Evolutionary conservation across 345 rosid genomes (phyloP).

Genomic region (Atalantia buxifolia): DNA sequence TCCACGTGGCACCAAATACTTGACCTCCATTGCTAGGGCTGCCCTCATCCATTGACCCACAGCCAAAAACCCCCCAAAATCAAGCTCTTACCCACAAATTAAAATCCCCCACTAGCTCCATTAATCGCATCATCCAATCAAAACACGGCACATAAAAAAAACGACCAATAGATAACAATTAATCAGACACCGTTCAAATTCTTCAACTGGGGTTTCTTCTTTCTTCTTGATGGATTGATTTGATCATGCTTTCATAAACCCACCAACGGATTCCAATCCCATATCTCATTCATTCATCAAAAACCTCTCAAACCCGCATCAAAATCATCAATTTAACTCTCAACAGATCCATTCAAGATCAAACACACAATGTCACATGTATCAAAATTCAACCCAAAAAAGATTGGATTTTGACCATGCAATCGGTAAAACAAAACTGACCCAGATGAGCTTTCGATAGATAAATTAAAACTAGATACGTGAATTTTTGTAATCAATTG

Average conservation of each 20-base stretch:
- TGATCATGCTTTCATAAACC: conserved; percentile 18
- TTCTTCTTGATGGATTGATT: conserved; percentile 2
- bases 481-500: background rate
- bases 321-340: conserved; percentile 36
- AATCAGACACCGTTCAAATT: conserved; percentile 27
- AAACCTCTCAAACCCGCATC: conserved; percentile 28
- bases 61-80: conserved; percentile 27
- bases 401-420: conserved; percentile 4
- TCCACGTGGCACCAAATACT: conserved; percentile 34
- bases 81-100: conserved; percentile 30
- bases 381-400: background rate
- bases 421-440: background rate
- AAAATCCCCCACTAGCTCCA: conserved; percentile 37
- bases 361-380: conserved; percentile 16
- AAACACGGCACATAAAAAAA: background rate
- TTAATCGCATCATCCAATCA: conserved; percentile 9
- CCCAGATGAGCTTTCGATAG: background rate
- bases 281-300: conserved; percentile 42
- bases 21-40: conserved; percentile 40
- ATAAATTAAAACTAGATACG: background rate
- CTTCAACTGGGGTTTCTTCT: conserved; percentile 19
- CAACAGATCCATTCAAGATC: conserved; percentile 37
- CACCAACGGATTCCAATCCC: conserved; percentile 80
- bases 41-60: conserved; percentile 59
- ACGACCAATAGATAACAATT: conserved; percentile 2